Conservation (phyloP, 2,329 filamentous ascomycete genomes). For the Sporothrix pseudoabietina region DNA sequence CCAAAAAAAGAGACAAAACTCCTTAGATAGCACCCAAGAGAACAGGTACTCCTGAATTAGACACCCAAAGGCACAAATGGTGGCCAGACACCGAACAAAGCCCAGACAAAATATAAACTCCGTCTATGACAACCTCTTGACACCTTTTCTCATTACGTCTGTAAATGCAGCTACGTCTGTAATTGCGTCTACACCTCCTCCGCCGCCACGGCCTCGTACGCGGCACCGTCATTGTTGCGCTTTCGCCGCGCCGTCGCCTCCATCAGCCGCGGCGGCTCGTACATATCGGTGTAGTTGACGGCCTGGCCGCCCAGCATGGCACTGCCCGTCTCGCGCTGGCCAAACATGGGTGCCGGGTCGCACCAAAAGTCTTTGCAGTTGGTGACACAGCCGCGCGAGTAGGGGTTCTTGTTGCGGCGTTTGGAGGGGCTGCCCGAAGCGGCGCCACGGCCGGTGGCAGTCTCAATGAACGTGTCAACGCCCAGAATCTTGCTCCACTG, state of each 20-base stretch:
- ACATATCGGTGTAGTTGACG: conserved; percentile 87
- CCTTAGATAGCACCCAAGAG: conserved; percentile 15
- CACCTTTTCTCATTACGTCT: neutral
- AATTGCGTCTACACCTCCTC: conserved; percentile 47
- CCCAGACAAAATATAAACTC: neutral
- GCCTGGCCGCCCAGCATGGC: conserved; percentile 75
- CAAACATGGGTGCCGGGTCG: conserved; percentile 80
- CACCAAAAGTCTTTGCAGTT: conserved; percentile 98
- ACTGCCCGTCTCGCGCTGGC: conserved; percentile 69
- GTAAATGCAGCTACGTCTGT: neutral
- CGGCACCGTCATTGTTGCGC: conserved; percentile 53
- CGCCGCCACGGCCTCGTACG: conserved; percentile 65
- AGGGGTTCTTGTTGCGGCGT: conserved; percentile 70
- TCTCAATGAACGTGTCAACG: conserved; percentile 91
- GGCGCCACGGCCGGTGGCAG: conserved; percentile 79
- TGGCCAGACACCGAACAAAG: neutral
- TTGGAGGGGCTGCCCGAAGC: conserved; percentile 54
- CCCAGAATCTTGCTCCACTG: conserved; percentile 85
- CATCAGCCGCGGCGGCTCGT: conserved; percentile 78
- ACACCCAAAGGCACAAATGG: conserved; percentile 20
- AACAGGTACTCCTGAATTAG: neutral
- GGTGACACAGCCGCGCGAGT: conserved; percentile 76
- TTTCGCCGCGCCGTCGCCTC: conserved; percentile 42
- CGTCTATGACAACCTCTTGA: neutral
- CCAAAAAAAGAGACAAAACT: neutral